Base-by-base conservation (phyloP, 2,329 filamentous ascomycete species). In the Fusarium gaditjirri region DNA sequence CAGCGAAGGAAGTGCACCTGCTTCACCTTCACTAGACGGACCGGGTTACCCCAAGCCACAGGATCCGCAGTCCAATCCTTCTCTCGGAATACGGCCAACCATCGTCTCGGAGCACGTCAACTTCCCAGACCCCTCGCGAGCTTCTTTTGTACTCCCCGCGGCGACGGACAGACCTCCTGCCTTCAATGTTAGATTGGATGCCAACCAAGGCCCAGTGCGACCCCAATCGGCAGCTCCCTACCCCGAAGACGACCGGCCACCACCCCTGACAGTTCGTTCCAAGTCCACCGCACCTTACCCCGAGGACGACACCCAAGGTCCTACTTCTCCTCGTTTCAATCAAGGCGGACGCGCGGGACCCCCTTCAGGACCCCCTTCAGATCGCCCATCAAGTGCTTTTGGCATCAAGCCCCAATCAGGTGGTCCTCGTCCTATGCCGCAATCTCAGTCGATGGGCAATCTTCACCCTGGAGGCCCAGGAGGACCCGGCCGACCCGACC, bases 151-250 rank as follows among this genome's bases (percentile, higher is more conserved):
- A 42, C 76, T 78, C 44, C 71, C 72, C 21, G 76, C 76, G 19
- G 69, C 61, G 43, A 50, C 73, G 9, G 82, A 83, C 49, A 80
- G 86, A 57, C 80, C 82, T 17, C 84, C 87, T 12, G 86, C 87
- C 9, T 90, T 89, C 71, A 83, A 82, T 9, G 80, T 89, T 50
- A 86, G 86, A 46, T 75, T 88, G 11, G 83, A 87, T 55, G 75
- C 80, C 39, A 66, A 68, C 54, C 73, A 63, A 53, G 76, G 71
- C 39, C 73, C 80, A 49, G 76, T 54, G 33, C 84, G 89, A 38
- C 81, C 88, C 21, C 87, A 84, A 61, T 87, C 90, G 14, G 85
- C 87, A 35, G 90, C 90, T 5, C 92, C 92, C 4, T 94, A 94
- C 75, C 92, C 93, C 1, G 86, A 91, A 46, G 91, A 93, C 71